A percentile compares a stretch with the other conserved stretches of the same genome.
These are phyloP conservation scores for Guyanaporus albipodus DNA, from an alignment of 768 basidiomycete genomes.

Conservation along the genomic window DNA sequence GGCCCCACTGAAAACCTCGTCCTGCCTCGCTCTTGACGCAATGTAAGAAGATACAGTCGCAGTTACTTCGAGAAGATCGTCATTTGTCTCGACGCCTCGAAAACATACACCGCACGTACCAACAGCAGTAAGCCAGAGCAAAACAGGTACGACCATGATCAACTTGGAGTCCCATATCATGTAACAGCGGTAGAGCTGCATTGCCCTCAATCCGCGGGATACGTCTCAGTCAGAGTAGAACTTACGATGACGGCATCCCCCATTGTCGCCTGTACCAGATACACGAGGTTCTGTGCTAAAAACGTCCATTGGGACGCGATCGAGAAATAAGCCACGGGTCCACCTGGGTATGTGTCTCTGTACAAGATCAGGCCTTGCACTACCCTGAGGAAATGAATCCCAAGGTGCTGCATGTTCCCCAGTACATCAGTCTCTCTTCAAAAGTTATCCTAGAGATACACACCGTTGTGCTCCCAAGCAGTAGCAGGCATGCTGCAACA, in stretches of 20 bases:
- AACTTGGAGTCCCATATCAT: neutral
- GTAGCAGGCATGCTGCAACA: neutral
- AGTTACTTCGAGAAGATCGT: neutral
- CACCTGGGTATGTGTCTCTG: neutral
- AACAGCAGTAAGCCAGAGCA: neutral
- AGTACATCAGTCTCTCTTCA: neutral
- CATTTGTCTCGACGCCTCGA: neutral
- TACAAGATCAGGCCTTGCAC: neutral
- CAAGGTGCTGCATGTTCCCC: neutral
- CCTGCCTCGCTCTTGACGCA: neutral
- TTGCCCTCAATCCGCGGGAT: neutral
- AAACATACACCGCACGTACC: neutral
- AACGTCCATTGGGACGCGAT: conserved; percentile 18
- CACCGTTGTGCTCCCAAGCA: neutral
- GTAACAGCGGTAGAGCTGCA: conserved; percentile 1
- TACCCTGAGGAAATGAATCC: neutral
- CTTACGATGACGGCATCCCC: conserved; percentile 26
- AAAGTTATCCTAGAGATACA: neutral
- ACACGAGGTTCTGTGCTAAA: neutral
- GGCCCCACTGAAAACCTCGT: neutral
- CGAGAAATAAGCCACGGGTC: neutral
- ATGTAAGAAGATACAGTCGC: neutral
- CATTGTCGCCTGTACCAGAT: conserved; percentile 14
- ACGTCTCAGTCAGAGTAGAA: neutral
- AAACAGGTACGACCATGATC: neutral